These are phyloP conservation scores for Dactylellina leptospora DNA, from an alignment of 2,329 filamentous ascomycete genomes.

Conservation along the genomic window DNA sequence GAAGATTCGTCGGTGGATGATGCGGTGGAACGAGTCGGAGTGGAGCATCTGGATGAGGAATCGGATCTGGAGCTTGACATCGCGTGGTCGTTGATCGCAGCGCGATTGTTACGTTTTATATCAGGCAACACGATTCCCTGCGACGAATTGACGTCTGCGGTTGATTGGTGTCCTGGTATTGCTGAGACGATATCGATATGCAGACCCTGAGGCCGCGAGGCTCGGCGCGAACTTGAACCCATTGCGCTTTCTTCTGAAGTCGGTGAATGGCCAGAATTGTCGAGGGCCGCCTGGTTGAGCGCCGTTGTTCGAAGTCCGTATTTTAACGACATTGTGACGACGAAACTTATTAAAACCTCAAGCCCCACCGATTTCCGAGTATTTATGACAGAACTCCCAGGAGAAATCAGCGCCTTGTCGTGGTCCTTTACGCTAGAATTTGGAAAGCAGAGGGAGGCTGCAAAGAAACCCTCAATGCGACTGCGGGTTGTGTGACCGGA, in stretches of 20 bases:
- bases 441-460: too few species aligned
- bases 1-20: slow-evolving; percentile 44
- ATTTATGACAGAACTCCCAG: too few species aligned
- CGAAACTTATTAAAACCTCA: too few species aligned
- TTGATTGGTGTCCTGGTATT: background rate
- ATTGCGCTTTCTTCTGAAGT: background rate
- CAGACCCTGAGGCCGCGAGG: slow-evolving; percentile 42
- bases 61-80: slow-evolving; percentile 33
- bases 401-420: too few species aligned
- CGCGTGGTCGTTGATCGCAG: slow-evolving; percentile 28
- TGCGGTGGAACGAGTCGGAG: slow-evolving; percentile 40
- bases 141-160: background rate
- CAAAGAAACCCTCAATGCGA: too few species aligned
- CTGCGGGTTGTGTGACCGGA: too few species aligned
- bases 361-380: too few species aligned
- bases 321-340: slow-evolving; percentile 7
- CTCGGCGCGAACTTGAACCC: slow-evolving; percentile 3
- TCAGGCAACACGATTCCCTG: background rate
- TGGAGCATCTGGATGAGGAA: slow-evolving; percentile 36
- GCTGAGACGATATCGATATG: slow-evolving; percentile 30
- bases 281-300: background rate
- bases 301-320: background rate
- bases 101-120: slow-evolving; percentile 2
- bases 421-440: too few species aligned
- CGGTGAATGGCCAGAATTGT: background rate